Conservation (phyloP, 257 asterid species). For the Mitragyna speciosa region DNA sequence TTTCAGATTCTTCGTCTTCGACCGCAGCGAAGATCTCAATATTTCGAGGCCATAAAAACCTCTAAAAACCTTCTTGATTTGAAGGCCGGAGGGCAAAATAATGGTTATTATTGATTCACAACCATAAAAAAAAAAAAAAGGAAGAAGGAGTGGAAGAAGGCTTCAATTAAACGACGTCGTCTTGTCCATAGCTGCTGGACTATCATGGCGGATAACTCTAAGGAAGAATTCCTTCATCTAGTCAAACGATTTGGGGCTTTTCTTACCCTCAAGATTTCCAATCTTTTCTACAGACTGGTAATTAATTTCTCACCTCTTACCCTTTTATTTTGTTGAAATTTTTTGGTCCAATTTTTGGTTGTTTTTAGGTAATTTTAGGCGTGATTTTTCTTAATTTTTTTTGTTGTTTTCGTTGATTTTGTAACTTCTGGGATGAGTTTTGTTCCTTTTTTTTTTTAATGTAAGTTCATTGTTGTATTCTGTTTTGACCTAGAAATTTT, state of each 20-base stretch:
- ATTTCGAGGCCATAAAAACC: background rate
- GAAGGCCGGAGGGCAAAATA: background rate
- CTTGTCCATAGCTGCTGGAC: background rate
- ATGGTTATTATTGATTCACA: background rate
- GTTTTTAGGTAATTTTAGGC: background rate
- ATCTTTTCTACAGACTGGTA: conserved; percentile 64
- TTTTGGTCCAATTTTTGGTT: background rate
- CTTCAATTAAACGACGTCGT: background rate
- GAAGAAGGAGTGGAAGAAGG: background rate
- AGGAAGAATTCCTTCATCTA: conserved; percentile 71
- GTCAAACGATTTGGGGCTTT: conserved; percentile 75
- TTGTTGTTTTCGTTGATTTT: background rate
- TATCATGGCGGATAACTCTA: conserved; percentile 69
- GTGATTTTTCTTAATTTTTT: background rate
- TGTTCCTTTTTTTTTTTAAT: background rate
- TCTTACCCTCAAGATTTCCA: conserved; percentile 64
- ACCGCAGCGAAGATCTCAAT: background rate
- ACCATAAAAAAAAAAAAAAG: no score
- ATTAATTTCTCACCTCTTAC: conserved; percentile 6
- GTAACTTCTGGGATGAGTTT: background rate
- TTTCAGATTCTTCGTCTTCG: background rate
- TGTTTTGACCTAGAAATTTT: background rate
- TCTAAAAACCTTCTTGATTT: no score
- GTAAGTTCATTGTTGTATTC: background rate
- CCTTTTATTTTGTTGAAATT: background rate